Evolutionary conservation across 768 basidiomycete species (phyloP), one percentile per base, ranked within the genome.

Genomic region (Leccinum arenicola): DNA sequence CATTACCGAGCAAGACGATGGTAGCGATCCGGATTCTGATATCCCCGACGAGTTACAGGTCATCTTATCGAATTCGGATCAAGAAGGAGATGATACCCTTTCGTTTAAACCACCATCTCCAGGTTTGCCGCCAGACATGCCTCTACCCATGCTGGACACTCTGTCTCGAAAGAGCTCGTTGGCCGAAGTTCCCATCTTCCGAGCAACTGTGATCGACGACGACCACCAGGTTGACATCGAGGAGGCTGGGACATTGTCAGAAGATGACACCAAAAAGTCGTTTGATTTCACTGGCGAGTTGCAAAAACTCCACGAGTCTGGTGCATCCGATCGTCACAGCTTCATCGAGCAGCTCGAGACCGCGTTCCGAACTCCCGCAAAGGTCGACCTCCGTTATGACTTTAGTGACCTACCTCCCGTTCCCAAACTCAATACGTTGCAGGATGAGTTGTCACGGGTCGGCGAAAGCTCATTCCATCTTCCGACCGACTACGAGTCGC

Each of bases 271-370:
- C 0, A 90, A 86, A 75, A 87, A 82, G 65, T 88, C 86, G 1
- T 93, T 93, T 60, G 91, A 93, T 66, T 93, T 93, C 67, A 93
- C 91, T 0, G 88, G 86, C 40, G 91, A 92, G 70, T 72, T 93
- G 54, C 74, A 80, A 70, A 84, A 76, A 65, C 77, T 93, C 52
- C 86, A 87, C 55, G 85, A 89, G 64, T 86, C 84, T 6, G 87
- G 87, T 35, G 88, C 66, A 1, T 85, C 84, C 1, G 85, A 90
- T 66, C 75, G 89, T 10, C 77, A 72, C 12, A 92, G 90, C 71
- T 93, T 93, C 66, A 86, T 93, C 4, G 89, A 91, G 70, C 86
- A 93, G 72, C 74, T 92, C 23, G 91, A 92, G 75, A 85, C 78
- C 54, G 89, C 90, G 1, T 93, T 93, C 77, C 79, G 83, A 61